Percentiles rank a stretch among this genome's conserved stretches.
Conservation (phyloP, 169 alveolate genomes). For the Perkinsus chesapeaki region DNA sequence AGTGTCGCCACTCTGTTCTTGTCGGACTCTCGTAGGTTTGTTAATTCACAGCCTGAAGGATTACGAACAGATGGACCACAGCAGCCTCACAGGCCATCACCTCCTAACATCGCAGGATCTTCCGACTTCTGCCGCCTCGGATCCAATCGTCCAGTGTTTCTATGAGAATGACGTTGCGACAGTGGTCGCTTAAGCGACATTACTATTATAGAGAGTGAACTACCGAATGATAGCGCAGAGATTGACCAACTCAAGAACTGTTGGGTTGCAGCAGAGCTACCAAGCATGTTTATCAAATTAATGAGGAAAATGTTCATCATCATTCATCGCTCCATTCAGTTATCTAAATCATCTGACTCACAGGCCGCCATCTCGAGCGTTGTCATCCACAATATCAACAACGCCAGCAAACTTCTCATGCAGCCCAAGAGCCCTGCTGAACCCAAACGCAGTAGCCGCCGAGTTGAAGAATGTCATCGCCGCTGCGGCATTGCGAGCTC, state of each 20-base stretch:
- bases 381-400: background rate
- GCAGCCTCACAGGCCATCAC: background rate
- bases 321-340: background rate
- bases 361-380: background rate
- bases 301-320: background rate
- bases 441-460: background rate
- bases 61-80: background rate
- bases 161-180: background rate
- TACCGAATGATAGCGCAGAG: too few relatives aligned
- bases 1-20: background rate
- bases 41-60: background rate
- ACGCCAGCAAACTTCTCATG: background rate
- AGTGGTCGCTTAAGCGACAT: background rate
- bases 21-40: background rate
- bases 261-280: background rate
- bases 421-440: background rate
- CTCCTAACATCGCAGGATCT: background rate
- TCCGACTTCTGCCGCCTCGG: background rate
- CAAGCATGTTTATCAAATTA: background rate
- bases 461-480: background rate
- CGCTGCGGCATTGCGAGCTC: background rate
- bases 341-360: too few relatives aligned
- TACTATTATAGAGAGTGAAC: background rate
- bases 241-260: background rate
- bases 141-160: too few relatives aligned